phyloP scores from a whole-genome alignment of 768 basidiomycete species.

The Mycena filopes region DNA sequence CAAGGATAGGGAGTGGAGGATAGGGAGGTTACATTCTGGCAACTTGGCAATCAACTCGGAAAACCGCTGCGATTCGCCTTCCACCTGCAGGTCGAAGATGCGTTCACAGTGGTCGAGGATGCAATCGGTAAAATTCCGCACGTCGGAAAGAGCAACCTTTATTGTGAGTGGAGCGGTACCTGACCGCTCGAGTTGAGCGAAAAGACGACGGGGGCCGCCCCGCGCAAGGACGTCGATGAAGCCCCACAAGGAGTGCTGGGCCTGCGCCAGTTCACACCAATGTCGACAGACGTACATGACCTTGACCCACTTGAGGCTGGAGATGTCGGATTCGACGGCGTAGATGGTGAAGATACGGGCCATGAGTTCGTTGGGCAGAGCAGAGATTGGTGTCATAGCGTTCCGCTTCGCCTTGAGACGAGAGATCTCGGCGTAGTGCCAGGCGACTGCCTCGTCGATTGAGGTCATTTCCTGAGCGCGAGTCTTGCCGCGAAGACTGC shows the following conservation, averaged over 20 bases:
- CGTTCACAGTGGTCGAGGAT: slow-evolving; percentile 1
- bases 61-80: neutral
- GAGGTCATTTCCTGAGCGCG: neutral
- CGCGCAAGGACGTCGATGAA: neutral
- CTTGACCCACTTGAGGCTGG: slow-evolving; percentile 12
- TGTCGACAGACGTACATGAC: slow-evolving; percentile 15
- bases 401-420: slow-evolving; percentile 18
- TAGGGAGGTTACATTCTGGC: neutral
- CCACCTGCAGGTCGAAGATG: neutral
- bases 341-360: slow-evolving; percentile 5
- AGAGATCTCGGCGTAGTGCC: slow-evolving; percentile 12
- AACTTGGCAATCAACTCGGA: neutral
- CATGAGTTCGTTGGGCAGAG: slow-evolving; percentile 23
- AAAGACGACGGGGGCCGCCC: neutral
- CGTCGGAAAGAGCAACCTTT: neutral
- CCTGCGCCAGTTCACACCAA: neutral
- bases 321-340: slow-evolving; percentile 7
- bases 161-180: slow-evolving; percentile 6
- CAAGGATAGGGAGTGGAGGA: slow-evolving; percentile 7
- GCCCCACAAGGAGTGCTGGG: slow-evolving; percentile 1
- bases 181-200: neutral
- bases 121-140: neutral
- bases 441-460: neutral
- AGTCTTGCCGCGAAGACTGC: no score
- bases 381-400: slow-evolving; percentile 7